Evolutionary conservation across 179 eudicot genomes (phyloP), one percentile per base, ranked within the genome.

Genomic region (Spinacia oleracea): DNA sequence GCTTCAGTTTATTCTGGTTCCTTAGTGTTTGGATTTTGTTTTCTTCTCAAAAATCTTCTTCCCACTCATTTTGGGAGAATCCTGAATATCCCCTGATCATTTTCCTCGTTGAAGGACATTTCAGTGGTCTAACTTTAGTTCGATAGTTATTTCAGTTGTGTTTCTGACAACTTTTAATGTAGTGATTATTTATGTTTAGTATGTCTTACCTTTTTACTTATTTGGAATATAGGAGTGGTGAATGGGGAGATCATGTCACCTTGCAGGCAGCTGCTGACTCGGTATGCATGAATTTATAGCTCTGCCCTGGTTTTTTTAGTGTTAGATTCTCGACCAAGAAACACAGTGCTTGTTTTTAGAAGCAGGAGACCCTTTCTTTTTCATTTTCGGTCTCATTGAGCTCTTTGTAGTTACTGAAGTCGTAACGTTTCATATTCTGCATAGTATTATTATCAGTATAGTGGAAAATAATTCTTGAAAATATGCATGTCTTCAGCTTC

Each of bases 211-310:
- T 69, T 75, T 68, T 35, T 27, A 0, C 35, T 27, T 77, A 48
- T 46, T 42, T 73, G 84, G 81, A 80, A 78, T n/a, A 72, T 73
- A 89, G 92, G 91, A 79, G 72, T 81, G 91, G 92, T 66, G 90
- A 89, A 81, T 89, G 92, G 92, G 92, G 92, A 60, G 92, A 89
- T 83, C 92, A 89, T 77, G 92, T 89, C 73, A 87, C 90, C 56
- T 86, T 89, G 88, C 92, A 89, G 84, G 92, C 92, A 70, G 91
- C 90, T 25, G 92, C 92, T 56, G 92, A 89, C 74, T 85, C 88
- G 83, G 92, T 89, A 83, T 66, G 83, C 34, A 34, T 40, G 25
- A 29, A 34, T 29, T 8, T 15, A 42, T 67, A 43, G 4, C 72
- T 75, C 10, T 40, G 14, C 78, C 14, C 53, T 56, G 12, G 27